A percentile compares a stretch with the other conserved stretches of the same genome.
Conservation (phyloP, 176 grass and related monocot species). For the Triticum turgidum region DNA sequence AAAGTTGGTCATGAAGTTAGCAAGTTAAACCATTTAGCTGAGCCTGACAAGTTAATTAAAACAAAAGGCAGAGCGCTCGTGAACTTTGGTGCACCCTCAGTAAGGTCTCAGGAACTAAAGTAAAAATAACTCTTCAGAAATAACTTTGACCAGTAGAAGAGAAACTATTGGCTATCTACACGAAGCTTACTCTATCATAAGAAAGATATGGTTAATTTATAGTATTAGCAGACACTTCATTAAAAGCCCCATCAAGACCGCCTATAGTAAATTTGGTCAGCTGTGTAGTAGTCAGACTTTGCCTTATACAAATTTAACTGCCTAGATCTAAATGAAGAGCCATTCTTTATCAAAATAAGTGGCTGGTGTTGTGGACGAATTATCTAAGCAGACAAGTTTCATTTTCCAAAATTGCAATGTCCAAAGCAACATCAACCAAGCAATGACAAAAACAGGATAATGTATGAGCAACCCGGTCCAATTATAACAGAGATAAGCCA, state of each 20-base stretch:
- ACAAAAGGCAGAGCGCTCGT: neutral
- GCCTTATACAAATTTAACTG: conserved; percentile 13
- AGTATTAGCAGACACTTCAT: neutral
- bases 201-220: neutral
- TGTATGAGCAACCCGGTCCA: neutral
- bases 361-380: neutral
- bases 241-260: conserved; percentile 16
- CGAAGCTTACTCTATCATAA: neutral
- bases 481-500: neutral
- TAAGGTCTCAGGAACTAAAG: neutral
- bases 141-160: neutral
- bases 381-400: neutral
- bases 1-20: neutral
- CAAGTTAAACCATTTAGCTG: neutral
- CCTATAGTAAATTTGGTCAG: neutral
- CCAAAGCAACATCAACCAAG: conserved; percentile 1
- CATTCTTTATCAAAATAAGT: conserved; percentile 31
- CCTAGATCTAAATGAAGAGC: conserved; percentile 20
- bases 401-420: conserved; percentile 1
- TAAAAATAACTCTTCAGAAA: neutral
- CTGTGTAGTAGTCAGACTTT: neutral
- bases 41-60: neutral
- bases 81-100: neutral
- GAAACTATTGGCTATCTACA: neutral
- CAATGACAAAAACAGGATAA: conserved; percentile 14